Conservation (phyloP, 495 filamentous ascomycete species). For the Xylaria curta region DNA sequence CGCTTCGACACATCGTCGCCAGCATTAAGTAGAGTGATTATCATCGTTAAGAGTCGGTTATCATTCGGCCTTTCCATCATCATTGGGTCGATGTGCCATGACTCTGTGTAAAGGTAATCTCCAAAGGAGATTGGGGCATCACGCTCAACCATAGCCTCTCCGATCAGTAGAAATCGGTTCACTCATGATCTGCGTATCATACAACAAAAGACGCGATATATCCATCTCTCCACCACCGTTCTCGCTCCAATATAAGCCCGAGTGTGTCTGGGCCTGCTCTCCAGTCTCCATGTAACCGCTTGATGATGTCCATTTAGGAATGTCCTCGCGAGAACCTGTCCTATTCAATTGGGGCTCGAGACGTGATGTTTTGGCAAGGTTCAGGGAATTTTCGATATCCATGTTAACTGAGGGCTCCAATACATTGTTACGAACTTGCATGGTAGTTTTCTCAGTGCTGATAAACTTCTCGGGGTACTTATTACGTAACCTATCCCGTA, state of each 20-base stretch:
- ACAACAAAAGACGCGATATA: slow-evolving; percentile 55
- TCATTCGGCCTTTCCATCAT: not conserved
- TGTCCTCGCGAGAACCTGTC: slow-evolving; percentile 50
- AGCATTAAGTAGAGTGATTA: not conserved
- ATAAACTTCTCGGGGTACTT: slow-evolving; percentile 70
- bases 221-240: slow-evolving; percentile 50
- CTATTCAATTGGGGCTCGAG: slow-evolving; percentile 48
- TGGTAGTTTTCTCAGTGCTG: slow-evolving; percentile 61
- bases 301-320: slow-evolving; percentile 42
- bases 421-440: slow-evolving; percentile 47
- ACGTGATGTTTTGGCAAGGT: slow-evolving; percentile 37
- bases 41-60: slow-evolving; percentile 1
- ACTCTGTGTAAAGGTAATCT: slow-evolving; percentile 5
- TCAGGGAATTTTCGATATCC: slow-evolving; percentile 42
- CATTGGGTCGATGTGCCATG: not conserved
- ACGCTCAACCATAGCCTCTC: slow-evolving; percentile 37
- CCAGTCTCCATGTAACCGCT: slow-evolving; percentile 39
- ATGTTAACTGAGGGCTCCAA: slow-evolving; percentile 52
- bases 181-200: slow-evolving; percentile 43
- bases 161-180: slow-evolving; percentile 33
- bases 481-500: slow-evolving; percentile 83
- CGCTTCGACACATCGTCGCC: not conserved
- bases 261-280: slow-evolving; percentile 39
- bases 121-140: not conserved
- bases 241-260: slow-evolving; percentile 35